Percentiles rank a stretch among this genome's conserved stretches.
These are phyloP conservation scores for Datisca glomerata DNA, from an alignment of 306 rosid species.

Conservation along the genomic window DNA sequence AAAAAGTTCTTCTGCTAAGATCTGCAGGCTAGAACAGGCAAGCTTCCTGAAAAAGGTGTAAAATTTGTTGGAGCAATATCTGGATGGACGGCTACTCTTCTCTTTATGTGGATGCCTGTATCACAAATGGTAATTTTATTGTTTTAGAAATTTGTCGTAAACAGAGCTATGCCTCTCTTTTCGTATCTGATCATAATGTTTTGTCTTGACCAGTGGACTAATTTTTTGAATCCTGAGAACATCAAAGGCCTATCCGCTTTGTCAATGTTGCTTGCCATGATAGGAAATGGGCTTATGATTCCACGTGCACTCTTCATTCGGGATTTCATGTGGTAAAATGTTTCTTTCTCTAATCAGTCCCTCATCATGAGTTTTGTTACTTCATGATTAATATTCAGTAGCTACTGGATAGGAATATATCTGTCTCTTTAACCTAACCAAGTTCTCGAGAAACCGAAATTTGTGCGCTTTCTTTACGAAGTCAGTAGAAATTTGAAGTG, in stretches of 20 bases:
- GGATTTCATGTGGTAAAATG: conserved; percentile 79
- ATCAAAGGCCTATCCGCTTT: conserved; percentile 86
- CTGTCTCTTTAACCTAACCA: no score
- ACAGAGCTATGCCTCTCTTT: conserved; percentile 3
- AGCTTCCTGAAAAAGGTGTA: conserved; percentile 58
- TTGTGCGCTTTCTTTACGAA: no score
- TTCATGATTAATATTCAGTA: background rate
- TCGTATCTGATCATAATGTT: conserved; percentile 11
- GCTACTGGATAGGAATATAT: no score
- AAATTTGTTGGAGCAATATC: conserved; percentile 83
- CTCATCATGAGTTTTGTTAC: background rate
- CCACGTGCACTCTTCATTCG: conserved; percentile 81
- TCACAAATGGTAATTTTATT: conserved; percentile 62
- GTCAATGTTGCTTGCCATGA: conserved; percentile 92
- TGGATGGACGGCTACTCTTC: conserved; percentile 95
- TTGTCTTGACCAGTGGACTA: conserved; percentile 73
- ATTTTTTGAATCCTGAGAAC: conserved; percentile 87
- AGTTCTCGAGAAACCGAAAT: no score
- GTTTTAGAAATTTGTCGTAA: conserved; percentile 10
- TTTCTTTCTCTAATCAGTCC: conserved; percentile 10
- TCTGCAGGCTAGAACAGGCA: conserved; percentile 69
- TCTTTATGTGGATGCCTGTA: conserved; percentile 99
- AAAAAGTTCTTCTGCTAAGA: conserved; percentile 15
- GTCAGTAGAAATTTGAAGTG: no score
- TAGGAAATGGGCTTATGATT: conserved; percentile 80